Base-by-base conservation (phyloP, 257 asterid species). In the Capsicum rhomboideum region DNA sequence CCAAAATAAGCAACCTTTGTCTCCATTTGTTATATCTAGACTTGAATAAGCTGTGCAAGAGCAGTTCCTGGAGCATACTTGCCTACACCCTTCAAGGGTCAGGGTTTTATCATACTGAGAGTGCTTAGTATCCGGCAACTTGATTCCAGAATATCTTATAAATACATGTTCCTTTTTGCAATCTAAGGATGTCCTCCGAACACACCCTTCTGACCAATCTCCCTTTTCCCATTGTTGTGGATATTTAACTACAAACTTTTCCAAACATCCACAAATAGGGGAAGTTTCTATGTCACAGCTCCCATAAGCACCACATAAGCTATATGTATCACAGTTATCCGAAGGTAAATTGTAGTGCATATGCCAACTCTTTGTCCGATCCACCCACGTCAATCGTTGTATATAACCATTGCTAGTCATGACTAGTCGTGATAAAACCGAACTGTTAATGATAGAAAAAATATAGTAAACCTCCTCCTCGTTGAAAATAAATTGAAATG, bases 21-120 rank as follows among this genome's bases (percentile, higher is more conserved):
- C 85, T 21, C 84, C 85, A 2, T 61, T 56, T 20, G 75, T 84
- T n/a, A 83, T 50, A 63, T 84, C 83, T 18, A 86, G 85, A 63
- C 26, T 85, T 7, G 90, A 17, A 44, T 87, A 87, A 14, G 88
- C 90, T 72, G 80, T 80, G 53, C 88, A 88, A 18, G 88, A 83
- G n/a, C 88, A 88, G 68, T 88, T 88, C 53, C 42, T 84, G 18
- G 53, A 23, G 82, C 90, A 88, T 13, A 63, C 29, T 23, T 7
- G 52, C 85, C 82, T 17, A 23, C 88, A 88, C 34, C 58, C 84
- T 20, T 78, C 59, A 21, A 78, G 81, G 6, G 78, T 82, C 87
- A 84, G 59, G 61, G 59, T 87, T 80, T 78, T 58, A 20, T 79
- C 56, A 23, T 26, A 59, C 87, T 81, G 61, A 8, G 87, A 78